Base-by-base conservation (phyloP, 2,329 filamentous ascomycete species). In the Neonectria neomacrospora region DNA sequence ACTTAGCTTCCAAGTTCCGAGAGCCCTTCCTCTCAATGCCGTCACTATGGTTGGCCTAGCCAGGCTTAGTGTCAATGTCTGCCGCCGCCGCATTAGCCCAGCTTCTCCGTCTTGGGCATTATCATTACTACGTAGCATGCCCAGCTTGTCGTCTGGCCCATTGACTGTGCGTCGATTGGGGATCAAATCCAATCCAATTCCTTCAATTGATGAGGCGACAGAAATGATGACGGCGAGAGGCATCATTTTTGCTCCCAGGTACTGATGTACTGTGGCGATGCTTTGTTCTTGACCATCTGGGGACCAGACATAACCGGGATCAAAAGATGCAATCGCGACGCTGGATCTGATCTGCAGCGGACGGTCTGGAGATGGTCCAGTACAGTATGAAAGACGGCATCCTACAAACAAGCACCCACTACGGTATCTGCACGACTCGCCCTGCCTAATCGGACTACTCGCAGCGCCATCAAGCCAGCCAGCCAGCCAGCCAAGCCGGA, bases 41-140 rank as follows among this genome's bases (percentile, higher is more conserved):
- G 63, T 63, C 63, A 63, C 59, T 22, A 22, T 48, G 14, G 30
- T 52, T 39, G 51, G 52, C 63, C 59, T 32, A 59, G 42, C 39
- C 45, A 47, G 32, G 47, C 50, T 54, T 65, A 65, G 63, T 54
- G 59, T 37, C 39, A 65, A 45, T 65, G 54, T 54, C 30, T 59
- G 63, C 48, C 52, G 58, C 48, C 52, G 58, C 58, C 54, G 54
- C 59, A 59, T 52, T 52, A 63, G 55, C 57, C 45, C 34, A 54
- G 42, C 59, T 52, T 23, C 37, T 37, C 41, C 53, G 42, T 22
- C 45, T 26, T 56, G 18, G 26, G 16, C 45, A 26, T 26, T 54
- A 45, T 34, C 30, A 12, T 23, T 34, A n/a, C n/a, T n/a, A n/a
- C n/a, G n/a, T n/a, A 5, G 32, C 14, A 42, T 44, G 28, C 34